phyloP scores from a whole-genome alignment of 2,329 filamentous ascomycete species.

The Emmonsiellopsis sp. region DNA sequence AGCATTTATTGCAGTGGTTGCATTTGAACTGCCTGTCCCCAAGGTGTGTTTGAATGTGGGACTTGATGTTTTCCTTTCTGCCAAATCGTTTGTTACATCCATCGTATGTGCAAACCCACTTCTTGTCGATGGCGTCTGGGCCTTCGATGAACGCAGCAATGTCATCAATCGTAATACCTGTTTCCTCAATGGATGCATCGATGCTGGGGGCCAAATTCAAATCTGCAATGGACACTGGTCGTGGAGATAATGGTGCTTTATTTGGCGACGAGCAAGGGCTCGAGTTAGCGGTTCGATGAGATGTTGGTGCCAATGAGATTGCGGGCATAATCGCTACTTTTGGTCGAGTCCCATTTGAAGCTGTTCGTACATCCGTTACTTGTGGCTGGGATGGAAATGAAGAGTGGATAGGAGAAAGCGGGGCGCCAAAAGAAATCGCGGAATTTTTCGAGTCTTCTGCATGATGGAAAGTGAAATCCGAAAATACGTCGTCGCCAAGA shows the following conservation, averaged over 20 bases:
- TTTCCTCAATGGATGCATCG: constrained; percentile 59
- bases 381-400: constrained; percentile 45
- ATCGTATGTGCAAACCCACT: constrained; percentile 67
- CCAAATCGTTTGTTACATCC: constrained; percentile 84
- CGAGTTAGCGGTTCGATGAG: constrained; percentile 8
- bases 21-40: constrained; percentile 94
- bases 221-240: constrained; percentile 38
- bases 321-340: constrained; percentile 23
- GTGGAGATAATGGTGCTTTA: constrained; percentile 31
- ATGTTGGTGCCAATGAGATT: constrained; percentile 16
- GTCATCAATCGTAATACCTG: constrained; percentile 79
- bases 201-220: constrained; percentile 45
- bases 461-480: constrained; percentile 10
- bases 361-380: constrained; percentile 33
- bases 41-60: constrained; percentile 94
- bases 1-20: constrained; percentile 87
- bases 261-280: constrained; percentile 17
- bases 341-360: constrained; percentile 13
- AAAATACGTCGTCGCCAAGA: constrained; percentile 9
- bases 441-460: constrained; percentile 13
- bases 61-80: constrained; percentile 98
- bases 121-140: constrained; percentile 62
- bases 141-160: constrained; percentile 66
- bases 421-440: constrained; percentile 14
- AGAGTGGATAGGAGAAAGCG: constrained; percentile 39